phyloP scores from a whole-genome alignment of 1,139 yeast species.

The Petasospora rhodanensis region DNA sequence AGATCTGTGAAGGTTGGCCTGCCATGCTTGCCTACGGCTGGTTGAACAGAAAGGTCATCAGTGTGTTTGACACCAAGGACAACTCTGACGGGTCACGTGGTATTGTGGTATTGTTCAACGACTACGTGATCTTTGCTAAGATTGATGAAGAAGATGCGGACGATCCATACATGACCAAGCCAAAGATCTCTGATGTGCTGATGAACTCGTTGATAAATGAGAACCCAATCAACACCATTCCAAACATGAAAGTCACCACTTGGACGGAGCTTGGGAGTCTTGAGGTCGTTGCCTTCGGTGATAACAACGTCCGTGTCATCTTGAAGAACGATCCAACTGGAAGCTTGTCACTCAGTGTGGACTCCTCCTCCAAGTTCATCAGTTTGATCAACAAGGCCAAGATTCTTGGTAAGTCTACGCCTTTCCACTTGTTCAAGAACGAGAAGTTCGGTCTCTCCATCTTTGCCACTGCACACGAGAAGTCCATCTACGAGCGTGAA shows the following conservation, averaged over 20 bases:
- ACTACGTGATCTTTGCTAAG: constrained; percentile 61
- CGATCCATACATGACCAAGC: constrained; percentile 39
- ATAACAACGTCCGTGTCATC: constrained; percentile 29
- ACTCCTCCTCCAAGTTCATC: constrained; percentile 44
- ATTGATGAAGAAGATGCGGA: constrained; percentile 28
- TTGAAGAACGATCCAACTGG: constrained; percentile 17
- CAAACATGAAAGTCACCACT: constrained; percentile 60
- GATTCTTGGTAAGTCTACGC: constrained; percentile 71
- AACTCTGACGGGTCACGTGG: constrained; percentile 39
- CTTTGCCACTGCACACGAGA: constrained; percentile 80
- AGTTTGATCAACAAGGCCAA: constrained; percentile 73
- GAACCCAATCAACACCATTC: constrained; percentile 69
- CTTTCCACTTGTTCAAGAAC: constrained; percentile 75
- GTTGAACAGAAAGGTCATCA: constrained; percentile 79
- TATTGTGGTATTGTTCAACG: constrained; percentile 75
- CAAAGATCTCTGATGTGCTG: constrained; percentile 71
- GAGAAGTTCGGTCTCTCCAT: constrained; percentile 40
- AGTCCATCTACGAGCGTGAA: constrained; percentile 54
- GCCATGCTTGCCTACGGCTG: constrained; percentile 82
- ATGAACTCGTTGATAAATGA: constrained; percentile 90
- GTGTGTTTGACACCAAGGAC: constrained; percentile 62
- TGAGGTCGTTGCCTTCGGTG: constrained; percentile 41
- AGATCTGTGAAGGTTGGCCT: constrained; percentile 85
- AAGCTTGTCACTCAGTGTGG: constrained; percentile 28
- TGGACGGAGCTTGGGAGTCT: constrained; percentile 66